phyloP scores from a whole-genome alignment of 2,329 filamentous ascomycete genomes.

The Karstenula rhodostoma region DNA sequence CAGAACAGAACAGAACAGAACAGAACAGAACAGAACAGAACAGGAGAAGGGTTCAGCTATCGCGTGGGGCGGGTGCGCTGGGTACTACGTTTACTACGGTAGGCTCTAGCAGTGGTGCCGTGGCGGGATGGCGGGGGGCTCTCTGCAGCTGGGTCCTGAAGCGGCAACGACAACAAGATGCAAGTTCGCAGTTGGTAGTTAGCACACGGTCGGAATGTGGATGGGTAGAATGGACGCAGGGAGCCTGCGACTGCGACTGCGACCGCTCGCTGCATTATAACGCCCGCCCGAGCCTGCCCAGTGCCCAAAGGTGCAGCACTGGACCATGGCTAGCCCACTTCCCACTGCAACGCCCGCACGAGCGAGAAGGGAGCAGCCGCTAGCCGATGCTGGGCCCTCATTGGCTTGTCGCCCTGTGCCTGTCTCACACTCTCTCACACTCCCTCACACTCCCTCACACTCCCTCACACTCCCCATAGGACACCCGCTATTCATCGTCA shows the following conservation, averaged over 20 bases:
- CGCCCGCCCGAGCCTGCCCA: neutral
- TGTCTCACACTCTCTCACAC: slow-evolving; percentile 32
- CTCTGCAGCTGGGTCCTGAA: slow-evolving; percentile 23
- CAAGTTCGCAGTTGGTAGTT: neutral
- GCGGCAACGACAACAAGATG: slow-evolving; percentile 12
- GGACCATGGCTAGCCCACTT: slow-evolving; percentile 16
- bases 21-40: too few relatives aligned
- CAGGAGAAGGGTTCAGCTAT: slow-evolving; percentile 16
- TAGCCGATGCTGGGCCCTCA: slow-evolving; percentile 25
- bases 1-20: too few relatives aligned
- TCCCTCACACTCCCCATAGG: too few relatives aligned
- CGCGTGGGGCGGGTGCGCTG: slow-evolving; percentile 27
- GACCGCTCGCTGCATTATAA: slow-evolving; percentile 4
- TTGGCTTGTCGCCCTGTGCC: slow-evolving; percentile 33
- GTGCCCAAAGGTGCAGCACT: slow-evolving; percentile 17
- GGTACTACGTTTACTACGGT: too few relatives aligned
- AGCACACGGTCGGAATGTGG: neutral
- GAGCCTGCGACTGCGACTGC: neutral
- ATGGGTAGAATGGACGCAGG: neutral
- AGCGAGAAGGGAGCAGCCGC: slow-evolving; percentile 29
- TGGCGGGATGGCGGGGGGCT: slow-evolving; percentile 29
- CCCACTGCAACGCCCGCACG: slow-evolving; percentile 6
- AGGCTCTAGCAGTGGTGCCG: slow-evolving; percentile 19
- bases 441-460: too few relatives aligned
- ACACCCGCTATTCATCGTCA: slow-evolving; percentile 27